Conservation (phyloP, 345 rosid genomes). For the Mangifera indica region DNA sequence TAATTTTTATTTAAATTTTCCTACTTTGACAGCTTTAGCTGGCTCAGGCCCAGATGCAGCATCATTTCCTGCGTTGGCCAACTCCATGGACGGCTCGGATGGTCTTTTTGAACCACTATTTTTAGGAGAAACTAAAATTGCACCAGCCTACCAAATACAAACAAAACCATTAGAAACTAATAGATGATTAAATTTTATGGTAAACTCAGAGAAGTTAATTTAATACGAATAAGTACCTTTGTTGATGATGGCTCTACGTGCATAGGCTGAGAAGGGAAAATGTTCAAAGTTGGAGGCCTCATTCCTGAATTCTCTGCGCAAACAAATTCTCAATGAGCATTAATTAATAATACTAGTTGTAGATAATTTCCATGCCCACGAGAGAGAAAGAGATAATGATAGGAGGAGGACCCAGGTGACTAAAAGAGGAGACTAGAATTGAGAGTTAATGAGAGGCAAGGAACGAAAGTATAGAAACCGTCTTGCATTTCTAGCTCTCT, state of each 20-base stretch:
- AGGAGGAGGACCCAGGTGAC: conserved; percentile 15
- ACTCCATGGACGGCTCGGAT: conserved; percentile 58
- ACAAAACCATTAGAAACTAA: conserved; percentile 16
- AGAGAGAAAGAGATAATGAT: neutral
- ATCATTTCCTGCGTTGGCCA: conserved; percentile 40
- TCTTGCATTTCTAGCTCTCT: conserved; percentile 32
- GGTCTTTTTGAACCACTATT: conserved; percentile 50
- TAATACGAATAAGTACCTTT: conserved; percentile 8
- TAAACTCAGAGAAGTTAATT: neutral
- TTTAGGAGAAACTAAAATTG: conserved; percentile 43
- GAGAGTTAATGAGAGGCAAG: conserved; percentile 26
- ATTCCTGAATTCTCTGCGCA: conserved; percentile 66
- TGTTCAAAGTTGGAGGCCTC: conserved; percentile 96
- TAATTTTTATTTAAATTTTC: neutral
- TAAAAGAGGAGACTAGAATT: conserved; percentile 15
- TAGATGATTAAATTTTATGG: neutral
- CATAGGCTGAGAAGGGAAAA: conserved; percentile 98
- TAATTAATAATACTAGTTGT: conserved; percentile 11
- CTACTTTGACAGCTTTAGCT: conserved; percentile 54
- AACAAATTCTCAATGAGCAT: conserved; percentile 19
- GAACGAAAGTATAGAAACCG: conserved; percentile 16
- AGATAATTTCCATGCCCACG: neutral
- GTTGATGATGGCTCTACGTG: conserved; percentile 63
- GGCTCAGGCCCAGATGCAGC: conserved; percentile 38
- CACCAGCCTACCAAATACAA: conserved; percentile 34